A percentile compares a stretch with the other conserved stretches of the same genome.
These are phyloP conservation scores for Yarrowia bubula DNA, from an alignment of 805 yeast species.

Conservation along the genomic window DNA sequence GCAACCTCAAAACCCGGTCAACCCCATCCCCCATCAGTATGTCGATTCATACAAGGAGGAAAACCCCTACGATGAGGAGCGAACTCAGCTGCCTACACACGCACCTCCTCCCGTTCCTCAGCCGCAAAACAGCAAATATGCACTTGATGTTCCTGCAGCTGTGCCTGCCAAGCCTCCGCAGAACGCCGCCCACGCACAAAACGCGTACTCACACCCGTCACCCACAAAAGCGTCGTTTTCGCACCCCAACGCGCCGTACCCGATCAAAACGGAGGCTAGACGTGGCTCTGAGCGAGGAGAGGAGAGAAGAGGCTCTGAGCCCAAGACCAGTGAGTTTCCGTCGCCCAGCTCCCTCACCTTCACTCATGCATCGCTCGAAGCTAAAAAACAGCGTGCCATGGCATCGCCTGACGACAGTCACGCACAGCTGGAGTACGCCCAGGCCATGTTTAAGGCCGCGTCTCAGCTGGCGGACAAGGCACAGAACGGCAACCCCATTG, in stretches of 20 bases:
- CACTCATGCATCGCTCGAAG: background rate
- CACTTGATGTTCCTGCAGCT: background rate
- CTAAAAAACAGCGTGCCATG: slow-evolving; percentile 19
- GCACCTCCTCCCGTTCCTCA: slow-evolving; percentile 15
- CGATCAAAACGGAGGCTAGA: background rate
- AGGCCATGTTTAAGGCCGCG: slow-evolving; percentile 20
- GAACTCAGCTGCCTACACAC: slow-evolving; percentile 13
- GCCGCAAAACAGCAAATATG: slow-evolving; percentile 6
- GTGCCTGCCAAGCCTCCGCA: slow-evolving; percentile 7
- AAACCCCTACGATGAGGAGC: slow-evolving; percentile 23
- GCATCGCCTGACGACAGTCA: background rate
- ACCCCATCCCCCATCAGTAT: slow-evolving; percentile 23
- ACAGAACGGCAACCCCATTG: slow-evolving; percentile 42
- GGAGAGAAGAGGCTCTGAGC: background rate
- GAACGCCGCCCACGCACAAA: background rate
- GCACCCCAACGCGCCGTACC: slow-evolving; percentile 17
- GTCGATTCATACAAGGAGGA: slow-evolving; percentile 10
- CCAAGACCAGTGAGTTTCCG: slow-evolving; percentile 21
- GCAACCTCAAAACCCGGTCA: slow-evolving; percentile 14
- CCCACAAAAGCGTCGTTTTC: slow-evolving; percentile 7
- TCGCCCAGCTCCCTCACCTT: background rate
- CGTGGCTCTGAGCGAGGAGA: background rate
- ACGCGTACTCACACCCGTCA: background rate
- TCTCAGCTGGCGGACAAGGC: slow-evolving; percentile 31
- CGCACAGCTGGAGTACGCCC: slow-evolving; percentile 13